These are phyloP conservation scores for Nitzschia inconspicua DNA, from an alignment of 108 stramenopile genomes.

Conservation along the genomic window DNA sequence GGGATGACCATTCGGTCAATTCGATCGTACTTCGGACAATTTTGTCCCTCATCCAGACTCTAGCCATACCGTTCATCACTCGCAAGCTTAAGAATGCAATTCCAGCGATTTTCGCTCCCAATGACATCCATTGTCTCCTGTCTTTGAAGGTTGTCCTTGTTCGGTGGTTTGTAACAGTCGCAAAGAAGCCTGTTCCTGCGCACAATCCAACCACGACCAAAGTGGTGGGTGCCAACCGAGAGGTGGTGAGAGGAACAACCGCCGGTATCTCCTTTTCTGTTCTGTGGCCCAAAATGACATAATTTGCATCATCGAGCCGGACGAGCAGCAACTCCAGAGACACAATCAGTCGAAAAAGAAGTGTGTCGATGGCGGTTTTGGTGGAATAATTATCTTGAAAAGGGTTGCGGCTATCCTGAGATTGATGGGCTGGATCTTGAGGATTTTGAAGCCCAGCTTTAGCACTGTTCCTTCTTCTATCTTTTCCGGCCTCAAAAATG, in stretches of 20 bases:
- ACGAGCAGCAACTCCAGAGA: slow-evolving; percentile 66
- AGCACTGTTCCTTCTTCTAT: no score
- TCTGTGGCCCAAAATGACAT: slow-evolving; percentile 25
- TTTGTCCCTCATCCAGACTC: slow-evolving; percentile 56
- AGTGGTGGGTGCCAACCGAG: not conserved
- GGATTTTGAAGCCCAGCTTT: slow-evolving; percentile 26
- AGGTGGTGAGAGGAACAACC: not conserved
- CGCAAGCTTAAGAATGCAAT: not conserved
- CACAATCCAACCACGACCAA: not conserved
- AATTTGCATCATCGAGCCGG: slow-evolving; percentile 68
- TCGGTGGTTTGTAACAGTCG: not conserved
- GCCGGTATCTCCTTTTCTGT: not conserved
- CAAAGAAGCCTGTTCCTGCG: slow-evolving; percentile 1
- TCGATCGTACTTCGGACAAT: slow-evolving; percentile 37
- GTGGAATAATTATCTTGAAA: slow-evolving; percentile 1
- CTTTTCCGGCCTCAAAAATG: no score
- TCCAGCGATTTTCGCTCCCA: not conserved
- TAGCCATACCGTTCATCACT: not conserved
- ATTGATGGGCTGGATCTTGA: slow-evolving; percentile 1
- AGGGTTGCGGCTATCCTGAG: not conserved
- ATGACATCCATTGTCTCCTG: not conserved
- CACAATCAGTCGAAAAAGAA: slow-evolving; percentile 75
- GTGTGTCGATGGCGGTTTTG: slow-evolving; percentile 45
- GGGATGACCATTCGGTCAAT: slow-evolving; percentile 56
- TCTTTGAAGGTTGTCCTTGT: not conserved